phyloP scores from a whole-genome alignment of 371 early-diverging fungal species.

The Lichtheimia ramosa region DNA sequence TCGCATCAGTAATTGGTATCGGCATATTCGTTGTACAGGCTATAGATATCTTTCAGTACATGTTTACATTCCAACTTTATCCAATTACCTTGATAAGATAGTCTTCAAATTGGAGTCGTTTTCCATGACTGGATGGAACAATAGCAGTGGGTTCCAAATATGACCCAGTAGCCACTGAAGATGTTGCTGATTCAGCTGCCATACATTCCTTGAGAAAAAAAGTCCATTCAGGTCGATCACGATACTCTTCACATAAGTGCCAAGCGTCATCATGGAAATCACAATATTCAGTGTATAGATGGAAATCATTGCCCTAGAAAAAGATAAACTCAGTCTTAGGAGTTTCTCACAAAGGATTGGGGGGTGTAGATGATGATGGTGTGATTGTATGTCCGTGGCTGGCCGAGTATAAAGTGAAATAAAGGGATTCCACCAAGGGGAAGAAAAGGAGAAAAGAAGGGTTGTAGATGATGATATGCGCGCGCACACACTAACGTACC shows the following conservation, averaged over 20 bases:
- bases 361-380: neutral
- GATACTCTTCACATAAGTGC: conserved; percentile 33
- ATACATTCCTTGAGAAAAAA: conserved; percentile 33
- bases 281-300: conserved; percentile 43
- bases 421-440: too few species aligned
- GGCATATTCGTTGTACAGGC: conserved; percentile 54
- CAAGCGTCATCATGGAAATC: conserved; percentile 41
- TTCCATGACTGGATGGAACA: neutral
- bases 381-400: neutral
- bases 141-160: neutral
- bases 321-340: neutral
- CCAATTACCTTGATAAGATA: conserved; percentile 44
- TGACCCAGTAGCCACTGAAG: conserved; percentile 2
- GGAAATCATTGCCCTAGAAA: conserved; percentile 29
- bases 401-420: too few species aligned
- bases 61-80: neutral
- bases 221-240: conserved; percentile 44
- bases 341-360: too few species aligned
- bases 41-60: too few species aligned
- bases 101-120: conserved; percentile 45
- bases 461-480: too few species aligned
- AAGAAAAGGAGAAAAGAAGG: too few species aligned
- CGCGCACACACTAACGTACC: conserved; percentile 29
- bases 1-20: conserved; percentile 43
- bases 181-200: conserved; percentile 8